Base-by-base conservation (phyloP, 2,329 filamentous ascomycete species). In the Fusarium sp. region DNA sequence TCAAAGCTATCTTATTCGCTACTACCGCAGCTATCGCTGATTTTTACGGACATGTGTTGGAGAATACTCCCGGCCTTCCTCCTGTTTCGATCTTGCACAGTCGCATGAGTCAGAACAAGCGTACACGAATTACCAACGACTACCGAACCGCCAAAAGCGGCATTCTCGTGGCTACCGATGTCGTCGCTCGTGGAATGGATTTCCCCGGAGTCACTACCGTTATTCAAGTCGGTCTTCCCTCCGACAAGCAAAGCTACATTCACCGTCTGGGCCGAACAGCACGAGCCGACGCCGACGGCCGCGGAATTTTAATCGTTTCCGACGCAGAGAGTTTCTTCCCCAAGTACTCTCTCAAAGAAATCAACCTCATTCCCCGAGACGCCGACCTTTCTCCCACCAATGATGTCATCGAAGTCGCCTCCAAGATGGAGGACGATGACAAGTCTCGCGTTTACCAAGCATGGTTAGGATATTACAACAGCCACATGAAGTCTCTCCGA, bases 1-100 rank as follows among this genome's bases (percentile, higher is more conserved):
- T 97, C 88, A 97, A 97, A 82, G 92, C 92, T 33, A 94, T 97
- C 73, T 83, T 95, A 38, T 97, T 95, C 81, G 92, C 92, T 71
- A 91, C 91, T 58, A 89, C 88, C 0, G 87, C 87, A 6, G 83
- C 82, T 5, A 81, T 84, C 3, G 86, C 85, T 7, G 85, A 84
- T 42, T 84, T 88, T 50, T 86, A 88, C 75, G 81, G 83, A 26
- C 76, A 83, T 17, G 60, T 88, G 23, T 81, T 88, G 6, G 78
- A 77, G 30, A 69, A 74, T 23, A 73, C 83, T 23, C 74, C 81
- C 4, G 83, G 80, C 14, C 72, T 87, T 38, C 82, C 86, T 1
- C 76, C 81, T 6, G 81, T 85, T 12, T 82, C 80, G 30, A 80
- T 82, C 15, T 81, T 88, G 44, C 86, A 88, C 76, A 84, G 85